Evolutionary conservation across 1,284 basidiomycete genomes (phyloP).

Genomic region (Irpex rosettiformis): DNA sequence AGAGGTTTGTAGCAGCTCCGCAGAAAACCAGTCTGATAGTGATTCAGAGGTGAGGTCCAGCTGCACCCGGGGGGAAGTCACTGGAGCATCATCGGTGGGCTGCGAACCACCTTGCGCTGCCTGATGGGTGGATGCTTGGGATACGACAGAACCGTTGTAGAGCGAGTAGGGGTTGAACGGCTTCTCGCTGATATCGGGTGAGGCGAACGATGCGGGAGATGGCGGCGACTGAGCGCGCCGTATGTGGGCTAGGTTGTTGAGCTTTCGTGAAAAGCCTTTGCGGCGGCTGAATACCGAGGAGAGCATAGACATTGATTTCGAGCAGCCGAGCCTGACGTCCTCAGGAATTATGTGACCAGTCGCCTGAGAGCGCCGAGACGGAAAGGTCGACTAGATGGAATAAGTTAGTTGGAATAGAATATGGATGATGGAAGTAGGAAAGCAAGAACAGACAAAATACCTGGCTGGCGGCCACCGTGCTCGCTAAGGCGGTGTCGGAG

Average conservation of each 20-base stretch:
- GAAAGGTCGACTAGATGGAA: neutral
- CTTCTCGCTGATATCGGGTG: slow-evolving; percentile 8
- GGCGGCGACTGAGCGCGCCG: slow-evolving; percentile 13
- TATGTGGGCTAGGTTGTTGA: slow-evolving; percentile 9
- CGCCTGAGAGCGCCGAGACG: neutral
- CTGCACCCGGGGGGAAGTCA: slow-evolving; percentile 13
- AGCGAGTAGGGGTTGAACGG: slow-evolving; percentile 10
- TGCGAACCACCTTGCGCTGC: neutral
- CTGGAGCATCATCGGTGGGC: neutral
- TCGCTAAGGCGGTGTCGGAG: neutral
- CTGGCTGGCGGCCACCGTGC: neutral
- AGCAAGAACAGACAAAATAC: neutral
- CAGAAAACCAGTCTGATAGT: slow-evolving; percentile 15
- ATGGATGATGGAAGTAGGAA: neutral
- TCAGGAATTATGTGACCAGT: neutral
- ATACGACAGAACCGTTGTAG: neutral
- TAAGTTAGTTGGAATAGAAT: neutral
- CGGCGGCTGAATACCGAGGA: slow-evolving; percentile 10
- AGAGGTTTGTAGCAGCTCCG: slow-evolving; percentile 8
- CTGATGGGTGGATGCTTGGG: slow-evolving; percentile 3
- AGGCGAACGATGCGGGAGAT: slow-evolving; percentile 14
- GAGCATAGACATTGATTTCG: slow-evolving; percentile 9
- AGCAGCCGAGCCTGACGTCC: neutral
- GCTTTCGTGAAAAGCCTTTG: slow-evolving; percentile 10
- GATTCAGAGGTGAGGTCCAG: slow-evolving; percentile 10